Conservation (phyloP, 2,329 filamentous ascomycete genomes). For the Cytospora chrysosperma region DNA sequence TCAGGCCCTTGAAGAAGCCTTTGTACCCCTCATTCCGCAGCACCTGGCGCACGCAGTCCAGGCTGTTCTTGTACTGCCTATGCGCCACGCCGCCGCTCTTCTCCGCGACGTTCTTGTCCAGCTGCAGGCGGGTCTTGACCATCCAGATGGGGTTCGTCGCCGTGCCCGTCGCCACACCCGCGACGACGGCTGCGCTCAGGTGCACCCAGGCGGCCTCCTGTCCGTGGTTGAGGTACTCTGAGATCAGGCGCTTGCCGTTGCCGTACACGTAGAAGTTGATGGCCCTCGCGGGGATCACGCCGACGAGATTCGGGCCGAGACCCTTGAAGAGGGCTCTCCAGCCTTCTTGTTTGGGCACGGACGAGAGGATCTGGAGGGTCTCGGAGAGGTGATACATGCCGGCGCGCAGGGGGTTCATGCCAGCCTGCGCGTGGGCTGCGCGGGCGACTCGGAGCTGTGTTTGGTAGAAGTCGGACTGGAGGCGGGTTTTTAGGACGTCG, state of each 20-base stretch:
- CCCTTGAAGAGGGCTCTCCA: slow-evolving; percentile 90
- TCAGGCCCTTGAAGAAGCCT: slow-evolving; percentile 87
- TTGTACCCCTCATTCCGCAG: slow-evolving; percentile 75
- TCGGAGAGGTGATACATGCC: slow-evolving; percentile 75
- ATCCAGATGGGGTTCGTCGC: slow-evolving; percentile 97
- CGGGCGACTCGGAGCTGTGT: slow-evolving; percentile 70
- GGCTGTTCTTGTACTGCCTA: slow-evolving; percentile 80
- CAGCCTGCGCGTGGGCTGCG: slow-evolving; percentile 54
- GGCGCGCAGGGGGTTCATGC: slow-evolving; percentile 64
- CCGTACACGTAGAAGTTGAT: slow-evolving; percentile 96
- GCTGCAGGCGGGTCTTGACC: slow-evolving; percentile 87
- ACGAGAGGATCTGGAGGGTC: slow-evolving; percentile 79
- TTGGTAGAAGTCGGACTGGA: slow-evolving; percentile 95
- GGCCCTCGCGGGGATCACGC: slow-evolving; percentile 82
- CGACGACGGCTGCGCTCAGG: slow-evolving; percentile 70
- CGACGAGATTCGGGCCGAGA: slow-evolving; percentile 83
- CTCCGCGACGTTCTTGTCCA: slow-evolving; percentile 80
- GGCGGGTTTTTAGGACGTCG: slow-evolving; percentile 87
- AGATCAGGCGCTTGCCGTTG: slow-evolving; percentile 82
- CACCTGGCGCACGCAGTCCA: slow-evolving; percentile 83
- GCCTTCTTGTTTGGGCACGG: slow-evolving; percentile 79
- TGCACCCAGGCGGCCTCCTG: slow-evolving; percentile 74
- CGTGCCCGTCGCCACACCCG: slow-evolving; percentile 83
- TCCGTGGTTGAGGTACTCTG: slow-evolving; percentile 70
- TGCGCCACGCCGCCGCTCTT: slow-evolving; percentile 51